Evolutionary conservation across 108 stramenopile genomes (phyloP), one percentile per base, ranked within the genome.

Genomic region (Nitzschia sp.): DNA sequence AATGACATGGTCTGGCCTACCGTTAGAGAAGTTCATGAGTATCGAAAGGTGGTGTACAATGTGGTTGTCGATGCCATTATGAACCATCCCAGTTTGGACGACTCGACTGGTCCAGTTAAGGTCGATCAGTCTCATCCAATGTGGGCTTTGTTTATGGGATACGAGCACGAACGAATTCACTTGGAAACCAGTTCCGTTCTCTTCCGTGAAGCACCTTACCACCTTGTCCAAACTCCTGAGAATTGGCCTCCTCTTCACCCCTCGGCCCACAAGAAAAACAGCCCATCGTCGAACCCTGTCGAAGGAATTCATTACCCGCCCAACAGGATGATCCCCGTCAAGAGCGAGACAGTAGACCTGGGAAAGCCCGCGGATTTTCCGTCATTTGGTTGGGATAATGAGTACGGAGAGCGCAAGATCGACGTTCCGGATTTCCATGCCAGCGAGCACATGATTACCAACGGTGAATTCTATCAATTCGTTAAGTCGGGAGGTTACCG

Each of bases 81-180:
- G 81, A 87, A 84, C 45, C 88, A 92, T 74, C 77, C 83, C 1
- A 74, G 72, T 51, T 78, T 94, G 54, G 90, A 92, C 42, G 78
- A 86, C 25, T 76, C 77, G 5, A 46, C 68, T 19, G 75, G 81
- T 21, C 74, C 72, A 33, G 82, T 82, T 2, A 56, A 62, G 32
- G 91, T 96, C 2, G 76, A 78, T 53, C 85, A 85, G 66, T 62
- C 80, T 24, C 85, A 86, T 79, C 93, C 95, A 0, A 89, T 94
- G 85, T 98, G 97, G 97, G 90, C 76, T 29, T 34, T 70, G 23
- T 70, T 75, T 47, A 70, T 77, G 72, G 87, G 87, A 26, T 94
- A 92, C 71, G 97, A 98, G 70, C 97, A 98, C 73, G 96, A 97
- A 58, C 86, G 97, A 42, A 98, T 98, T 46, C 97, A 98, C 76